These are phyloP conservation scores for Penicillium sp. DNA, from an alignment of 2,329 filamentous ascomycete species.

Conservation along the genomic window DNA sequence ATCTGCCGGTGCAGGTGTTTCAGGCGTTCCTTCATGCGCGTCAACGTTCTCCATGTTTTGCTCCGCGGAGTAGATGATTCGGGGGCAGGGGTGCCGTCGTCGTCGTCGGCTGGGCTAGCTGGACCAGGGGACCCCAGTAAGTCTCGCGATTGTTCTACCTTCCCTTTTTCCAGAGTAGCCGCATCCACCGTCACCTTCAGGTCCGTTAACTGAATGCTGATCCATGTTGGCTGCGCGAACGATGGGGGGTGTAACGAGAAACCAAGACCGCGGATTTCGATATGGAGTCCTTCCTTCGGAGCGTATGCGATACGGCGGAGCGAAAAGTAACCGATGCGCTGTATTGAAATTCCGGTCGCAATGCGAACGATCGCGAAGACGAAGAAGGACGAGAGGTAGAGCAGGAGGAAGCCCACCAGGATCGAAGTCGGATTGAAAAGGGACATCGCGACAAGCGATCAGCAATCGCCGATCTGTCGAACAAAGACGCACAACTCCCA, in stretches of 20 bases:
- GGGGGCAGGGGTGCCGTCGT: constrained; percentile 17
- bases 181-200: constrained; percentile 80
- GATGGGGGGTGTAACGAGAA: constrained; percentile 88
- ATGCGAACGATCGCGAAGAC: constrained; percentile 90
- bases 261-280: constrained; percentile 86
- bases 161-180: constrained; percentile 52
- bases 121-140: constrained; percentile 23
- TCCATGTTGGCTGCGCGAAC: constrained; percentile 94
- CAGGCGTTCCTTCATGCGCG: constrained; percentile 74
- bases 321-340: constrained; percentile 89
- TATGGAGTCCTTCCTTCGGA: constrained; percentile 79
- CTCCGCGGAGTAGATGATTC: constrained; percentile 48
- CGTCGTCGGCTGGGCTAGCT: constrained; percentile 23
- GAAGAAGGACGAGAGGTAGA: constrained; percentile 89
- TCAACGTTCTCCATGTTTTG: constrained; percentile 78
- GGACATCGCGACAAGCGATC: constrained; percentile 44
- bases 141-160: constrained; percentile 16
- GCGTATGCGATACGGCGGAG: constrained; percentile 87
- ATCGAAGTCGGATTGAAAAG: constrained; percentile 69
- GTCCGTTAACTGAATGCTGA: constrained; percentile 85
- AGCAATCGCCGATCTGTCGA: constrained; percentile 32
- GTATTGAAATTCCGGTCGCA: constrained; percentile 89
- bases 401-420: constrained; percentile 76
- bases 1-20: constrained; percentile 84
- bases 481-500: constrained; percentile 14